phyloP scores from a whole-genome alignment of 495 filamentous ascomycete species.

The Trichoderma asperelloides region DNA sequence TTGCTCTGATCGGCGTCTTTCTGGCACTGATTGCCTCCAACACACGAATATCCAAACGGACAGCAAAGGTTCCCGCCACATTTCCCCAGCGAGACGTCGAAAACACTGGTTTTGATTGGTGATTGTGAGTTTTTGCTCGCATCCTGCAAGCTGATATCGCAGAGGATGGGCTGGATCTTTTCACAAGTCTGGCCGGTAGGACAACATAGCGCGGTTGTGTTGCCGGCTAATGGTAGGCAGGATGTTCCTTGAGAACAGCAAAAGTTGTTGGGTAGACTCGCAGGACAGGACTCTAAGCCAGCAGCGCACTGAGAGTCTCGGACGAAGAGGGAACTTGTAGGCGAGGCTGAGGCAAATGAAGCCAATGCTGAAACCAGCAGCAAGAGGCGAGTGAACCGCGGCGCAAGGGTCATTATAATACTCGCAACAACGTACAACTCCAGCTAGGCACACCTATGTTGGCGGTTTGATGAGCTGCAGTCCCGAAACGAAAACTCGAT shows the following conservation, averaged over 20 bases:
- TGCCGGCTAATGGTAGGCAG: constrained; percentile 57
- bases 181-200: constrained; percentile 52
- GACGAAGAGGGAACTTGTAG: constrained; percentile 25
- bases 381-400: constrained; percentile 9
- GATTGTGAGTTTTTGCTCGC: constrained; percentile 49
- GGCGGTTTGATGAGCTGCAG: not conserved
- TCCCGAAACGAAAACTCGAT: not conserved
- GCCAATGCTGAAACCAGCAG: constrained; percentile 16
- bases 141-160: constrained; percentile 61
- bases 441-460: not conserved
- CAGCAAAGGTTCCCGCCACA: constrained; percentile 60
- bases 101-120: constrained; percentile 59
- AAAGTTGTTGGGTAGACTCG: constrained; percentile 57
- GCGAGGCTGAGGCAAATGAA: constrained; percentile 19
- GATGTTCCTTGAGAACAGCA: constrained; percentile 58
- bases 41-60: constrained; percentile 71
- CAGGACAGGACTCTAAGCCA: constrained; percentile 36
- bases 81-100: constrained; percentile 42
- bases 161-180: constrained; percentile 60
- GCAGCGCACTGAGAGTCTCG: constrained; percentile 27
- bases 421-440: not conserved
- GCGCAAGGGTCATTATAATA: not conserved
- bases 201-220: constrained; percentile 70
- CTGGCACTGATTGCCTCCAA: constrained; percentile 30
- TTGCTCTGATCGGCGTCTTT: constrained; percentile 30